Conservation (phyloP, 1,284 basidiomycete genomes). For the Cryptococcus floricola region DNA sequence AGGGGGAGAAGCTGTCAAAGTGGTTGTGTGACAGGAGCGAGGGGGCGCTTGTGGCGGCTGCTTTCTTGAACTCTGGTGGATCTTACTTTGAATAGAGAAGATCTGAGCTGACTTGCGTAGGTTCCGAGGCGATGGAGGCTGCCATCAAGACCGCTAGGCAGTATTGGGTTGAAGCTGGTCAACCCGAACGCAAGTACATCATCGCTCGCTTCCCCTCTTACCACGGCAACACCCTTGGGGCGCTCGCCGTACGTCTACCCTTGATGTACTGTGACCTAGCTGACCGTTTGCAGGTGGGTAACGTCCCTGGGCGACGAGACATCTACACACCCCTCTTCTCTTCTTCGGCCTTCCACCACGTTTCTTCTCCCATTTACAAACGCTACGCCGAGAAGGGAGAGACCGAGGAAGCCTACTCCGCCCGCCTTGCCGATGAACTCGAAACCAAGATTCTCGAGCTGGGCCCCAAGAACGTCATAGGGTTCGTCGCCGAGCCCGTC, state of each 20-base stretch:
- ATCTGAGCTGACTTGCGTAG: background rate
- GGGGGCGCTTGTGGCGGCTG: constrained; percentile 26
- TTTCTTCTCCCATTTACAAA: constrained; percentile 65
- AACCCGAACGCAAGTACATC: constrained; percentile 67
- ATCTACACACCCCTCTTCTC: constrained; percentile 61
- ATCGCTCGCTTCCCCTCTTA: constrained; percentile 74
- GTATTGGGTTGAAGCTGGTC: constrained; percentile 59
- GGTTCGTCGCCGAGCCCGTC: constrained; percentile 43
- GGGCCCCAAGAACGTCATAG: constrained; percentile 66
- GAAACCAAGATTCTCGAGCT: constrained; percentile 77
- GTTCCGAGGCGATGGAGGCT: constrained; percentile 36
- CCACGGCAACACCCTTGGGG: constrained; percentile 74
- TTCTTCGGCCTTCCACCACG: constrained; percentile 25
- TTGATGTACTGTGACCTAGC: background rate
- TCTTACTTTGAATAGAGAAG: background rate
- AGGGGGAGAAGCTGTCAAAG: constrained; percentile 22
- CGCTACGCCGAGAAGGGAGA: constrained; percentile 66
- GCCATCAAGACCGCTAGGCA: constrained; percentile 33
- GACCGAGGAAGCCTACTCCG: constrained; percentile 71
- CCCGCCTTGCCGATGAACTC: constrained; percentile 68
- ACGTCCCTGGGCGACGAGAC: constrained; percentile 21
- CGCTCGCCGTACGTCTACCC: constrained; percentile 22
- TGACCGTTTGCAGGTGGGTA: constrained; percentile 15
- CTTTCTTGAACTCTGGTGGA: constrained; percentile 27
- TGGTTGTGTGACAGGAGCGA: constrained; percentile 20